Percentiles rank a stretch among this genome's conserved stretches.
These are phyloP conservation scores for Phytophthora colocasiae DNA, from an alignment of 352 stramenopile species.

Conservation along the genomic window DNA sequence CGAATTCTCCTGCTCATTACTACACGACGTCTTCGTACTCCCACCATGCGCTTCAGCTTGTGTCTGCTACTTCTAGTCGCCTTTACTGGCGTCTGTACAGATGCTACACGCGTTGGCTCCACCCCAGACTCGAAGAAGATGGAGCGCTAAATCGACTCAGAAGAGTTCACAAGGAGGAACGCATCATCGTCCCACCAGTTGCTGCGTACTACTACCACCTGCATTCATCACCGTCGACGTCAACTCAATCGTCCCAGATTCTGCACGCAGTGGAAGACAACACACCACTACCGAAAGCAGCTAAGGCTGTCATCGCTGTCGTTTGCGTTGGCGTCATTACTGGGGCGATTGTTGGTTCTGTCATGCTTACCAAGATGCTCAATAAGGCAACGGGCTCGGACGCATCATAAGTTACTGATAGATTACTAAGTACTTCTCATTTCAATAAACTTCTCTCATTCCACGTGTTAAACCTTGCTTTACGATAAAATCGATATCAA, in stretches of 20 bases:
- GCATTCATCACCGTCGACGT: not conserved
- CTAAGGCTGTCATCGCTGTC: not conserved
- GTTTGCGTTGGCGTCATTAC: not conserved
- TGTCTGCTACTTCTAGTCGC: too few species aligned
- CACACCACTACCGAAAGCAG: not conserved
- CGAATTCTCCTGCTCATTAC: too few species aligned
- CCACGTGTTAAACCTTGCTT: too few species aligned
- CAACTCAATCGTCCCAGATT: not conserved
- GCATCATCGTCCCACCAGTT: not conserved
- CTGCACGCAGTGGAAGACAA: not conserved
- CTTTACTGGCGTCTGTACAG: too few species aligned
- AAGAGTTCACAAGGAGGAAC: not conserved
- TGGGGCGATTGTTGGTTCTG: not conserved
- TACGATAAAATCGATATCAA: too few species aligned
- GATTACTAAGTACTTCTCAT: too few species aligned
- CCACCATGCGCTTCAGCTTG: too few species aligned
- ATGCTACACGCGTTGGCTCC: too few species aligned
- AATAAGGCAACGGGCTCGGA: not conserved
- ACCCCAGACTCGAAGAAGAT: too few species aligned
- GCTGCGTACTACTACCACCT: not conserved
- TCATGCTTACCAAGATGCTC: not conserved
- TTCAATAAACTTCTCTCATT: too few species aligned
- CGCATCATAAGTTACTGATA: too few species aligned
- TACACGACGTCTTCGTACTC: too few species aligned
- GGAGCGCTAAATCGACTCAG: not conserved